A percentile compares a stretch with the other conserved stretches of the same genome.
Conservation (phyloP, 139 green algal genomes). For the Limnomonas spitsbergensis region DNA sequence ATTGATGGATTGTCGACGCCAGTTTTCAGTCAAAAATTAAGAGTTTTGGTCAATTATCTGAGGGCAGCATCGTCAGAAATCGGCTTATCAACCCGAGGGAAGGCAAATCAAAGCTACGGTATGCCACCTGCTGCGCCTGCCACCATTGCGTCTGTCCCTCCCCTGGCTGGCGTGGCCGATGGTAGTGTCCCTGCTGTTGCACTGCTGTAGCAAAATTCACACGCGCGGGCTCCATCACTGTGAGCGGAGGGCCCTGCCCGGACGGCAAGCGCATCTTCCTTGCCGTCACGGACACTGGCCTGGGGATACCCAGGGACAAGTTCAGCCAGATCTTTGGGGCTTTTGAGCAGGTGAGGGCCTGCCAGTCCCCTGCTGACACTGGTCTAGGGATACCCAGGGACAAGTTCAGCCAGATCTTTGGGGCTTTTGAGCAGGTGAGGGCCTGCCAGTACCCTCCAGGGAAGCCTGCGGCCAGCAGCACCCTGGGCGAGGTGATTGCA, state of each 20-base stretch:
- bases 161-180: no score
- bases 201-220: slow-evolving; percentile 30
- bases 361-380: slow-evolving; percentile 11
- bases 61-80: no score
- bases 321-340: slow-evolving; percentile 36
- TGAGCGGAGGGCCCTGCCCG: slow-evolving; percentile 19
- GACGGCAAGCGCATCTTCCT: slow-evolving; percentile 20
- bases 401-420: slow-evolving; percentile 38
- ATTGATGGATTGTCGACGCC: no score
- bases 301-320: slow-evolving; percentile 37
- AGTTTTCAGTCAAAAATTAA: no score
- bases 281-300: slow-evolving; percentile 16
- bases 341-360: slow-evolving; percentile 33
- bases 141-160: no score
- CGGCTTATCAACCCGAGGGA: no score
- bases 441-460: background rate
- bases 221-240: slow-evolving; percentile 5
- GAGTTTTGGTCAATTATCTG: no score
- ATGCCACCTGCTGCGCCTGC: no score
- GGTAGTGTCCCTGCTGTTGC: no score
- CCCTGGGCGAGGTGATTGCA: background rate
- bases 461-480: no score
- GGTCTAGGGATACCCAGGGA: slow-evolving; percentile 36
- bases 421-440: slow-evolving; percentile 36
- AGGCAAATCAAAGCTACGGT: no score